A percentile compares a stretch with the other conserved stretches of the same genome.
Conservation (phyloP, 2,329 filamentous ascomycete genomes). For the Tolypocladium guangdongense region DNA sequence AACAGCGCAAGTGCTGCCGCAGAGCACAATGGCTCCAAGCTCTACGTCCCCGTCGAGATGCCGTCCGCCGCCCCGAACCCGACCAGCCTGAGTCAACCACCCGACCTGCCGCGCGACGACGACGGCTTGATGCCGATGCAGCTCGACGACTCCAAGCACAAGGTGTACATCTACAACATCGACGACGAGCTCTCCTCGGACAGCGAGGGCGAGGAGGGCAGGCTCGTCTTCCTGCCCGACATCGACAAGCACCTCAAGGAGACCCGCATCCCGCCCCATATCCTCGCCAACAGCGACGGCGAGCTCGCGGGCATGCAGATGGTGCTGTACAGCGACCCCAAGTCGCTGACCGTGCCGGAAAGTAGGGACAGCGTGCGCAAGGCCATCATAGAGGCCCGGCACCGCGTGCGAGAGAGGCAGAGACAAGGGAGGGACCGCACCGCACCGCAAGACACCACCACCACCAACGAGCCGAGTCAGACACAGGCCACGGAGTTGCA, state of each 20-base stretch:
- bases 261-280: slow-evolving; percentile 56
- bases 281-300: slow-evolving; percentile 48
- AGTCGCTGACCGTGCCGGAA: slow-evolving; percentile 62
- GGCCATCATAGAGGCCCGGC: slow-evolving; percentile 71
- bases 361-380: slow-evolving; percentile 69
- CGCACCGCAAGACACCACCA: neutral
- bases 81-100: neutral
- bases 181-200: slow-evolving; percentile 68
- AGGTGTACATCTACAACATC: slow-evolving; percentile 83
- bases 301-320: slow-evolving; percentile 56
- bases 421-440: slow-evolving; percentile 24
- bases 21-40: slow-evolving; percentile 53
- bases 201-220: slow-evolving; percentile 36
- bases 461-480: neutral
- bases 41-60: slow-evolving; percentile 55
- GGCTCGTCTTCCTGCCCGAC: slow-evolving; percentile 71
- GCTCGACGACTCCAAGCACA: slow-evolving; percentile 75
- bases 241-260: slow-evolving; percentile 70
- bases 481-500: slow-evolving; percentile 4
- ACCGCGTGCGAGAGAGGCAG: slow-evolving; percentile 52
- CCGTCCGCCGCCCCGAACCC: slow-evolving; percentile 13
- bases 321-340: slow-evolving; percentile 74
- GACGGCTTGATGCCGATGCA: slow-evolving; percentile 53
- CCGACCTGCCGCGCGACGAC: slow-evolving; percentile 8
- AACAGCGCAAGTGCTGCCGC: slow-evolving; percentile 2